These are phyloP conservation scores for Penicillium longicatenatum DNA, from an alignment of 495 filamentous ascomycete species.

Conservation along the genomic window DNA sequence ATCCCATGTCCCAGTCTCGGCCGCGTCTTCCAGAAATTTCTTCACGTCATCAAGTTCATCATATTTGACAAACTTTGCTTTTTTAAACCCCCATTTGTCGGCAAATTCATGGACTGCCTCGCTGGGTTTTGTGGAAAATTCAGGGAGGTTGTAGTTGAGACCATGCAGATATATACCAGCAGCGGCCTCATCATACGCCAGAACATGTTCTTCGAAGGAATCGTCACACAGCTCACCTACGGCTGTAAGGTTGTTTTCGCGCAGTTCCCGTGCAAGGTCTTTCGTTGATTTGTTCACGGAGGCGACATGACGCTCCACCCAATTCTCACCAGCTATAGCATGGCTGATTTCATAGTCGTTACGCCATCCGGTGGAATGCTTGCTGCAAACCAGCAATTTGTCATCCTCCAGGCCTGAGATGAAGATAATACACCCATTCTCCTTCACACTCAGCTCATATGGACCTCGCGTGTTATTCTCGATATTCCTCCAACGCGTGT, in stretches of 20 bases:
- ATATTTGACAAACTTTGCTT: conserved; percentile 76
- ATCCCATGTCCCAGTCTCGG: conserved; percentile 82
- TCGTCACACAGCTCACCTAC: conserved; percentile 98
- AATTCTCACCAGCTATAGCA: conserved; percentile 79
- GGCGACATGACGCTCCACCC: conserved; percentile 78
- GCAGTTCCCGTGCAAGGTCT: conserved; percentile 74
- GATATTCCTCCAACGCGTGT: conserved; percentile 83
- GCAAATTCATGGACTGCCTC: conserved; percentile 83
- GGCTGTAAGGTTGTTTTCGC: conserved; percentile 82
- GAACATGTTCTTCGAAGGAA: conserved; percentile 92
- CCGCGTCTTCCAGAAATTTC: conserved; percentile 77
- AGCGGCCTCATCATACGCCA: conserved; percentile 81
- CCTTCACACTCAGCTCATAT: conserved; percentile 94
- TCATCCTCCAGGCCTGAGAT: conserved; percentile 87
- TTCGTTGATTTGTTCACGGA: conserved; percentile 71
- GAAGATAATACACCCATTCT: conserved; percentile 99
- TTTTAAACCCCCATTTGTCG: conserved; percentile 91
- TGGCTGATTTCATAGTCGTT: conserved; percentile 72
- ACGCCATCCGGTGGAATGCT: conserved; percentile 87
- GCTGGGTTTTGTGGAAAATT: conserved; percentile 82
- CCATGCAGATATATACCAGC: conserved; percentile 94
- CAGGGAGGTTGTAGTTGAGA: conserved; percentile 89
- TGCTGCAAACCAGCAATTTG: conserved; percentile 91
- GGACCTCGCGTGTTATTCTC: conserved; percentile 76
- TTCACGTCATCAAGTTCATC: conserved; percentile 73